phyloP scores from a whole-genome alignment of 768 basidiomycete genomes.

The Dentipellis sp. region DNA sequence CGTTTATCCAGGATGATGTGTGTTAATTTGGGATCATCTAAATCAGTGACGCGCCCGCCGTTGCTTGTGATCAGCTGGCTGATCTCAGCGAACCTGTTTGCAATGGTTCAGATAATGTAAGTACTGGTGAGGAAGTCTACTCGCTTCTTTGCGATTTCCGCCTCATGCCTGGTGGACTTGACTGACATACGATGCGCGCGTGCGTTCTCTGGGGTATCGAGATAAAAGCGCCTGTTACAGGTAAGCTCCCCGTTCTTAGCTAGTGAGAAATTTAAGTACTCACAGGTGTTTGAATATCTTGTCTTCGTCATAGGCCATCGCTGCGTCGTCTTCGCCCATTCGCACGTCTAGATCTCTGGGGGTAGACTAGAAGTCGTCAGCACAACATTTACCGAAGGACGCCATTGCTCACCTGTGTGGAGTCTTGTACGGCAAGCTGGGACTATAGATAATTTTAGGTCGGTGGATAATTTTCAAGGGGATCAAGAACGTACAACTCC shows the following conservation, averaged over 20 bases:
- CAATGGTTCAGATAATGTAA: not conserved
- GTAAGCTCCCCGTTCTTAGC: not conserved
- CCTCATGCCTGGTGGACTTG: conserved; percentile 38
- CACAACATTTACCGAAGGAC: too few relatives aligned
- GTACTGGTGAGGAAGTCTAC: conserved; percentile 10
- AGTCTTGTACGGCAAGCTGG: conserved; percentile 1
- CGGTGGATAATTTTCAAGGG: not conserved
- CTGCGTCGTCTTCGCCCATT: conserved; percentile 68
- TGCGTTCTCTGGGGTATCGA: conserved; percentile 77
- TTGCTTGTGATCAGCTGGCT: conserved; percentile 47
- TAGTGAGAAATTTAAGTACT: conserved; percentile 20
- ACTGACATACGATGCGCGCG: conserved; percentile 49
- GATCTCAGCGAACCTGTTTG: conserved; percentile 45
- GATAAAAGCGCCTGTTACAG: conserved; percentile 65
- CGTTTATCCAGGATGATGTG: conserved; percentile 82
- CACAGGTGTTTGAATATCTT: conserved; percentile 80
- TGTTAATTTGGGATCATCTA: conserved; percentile 73
- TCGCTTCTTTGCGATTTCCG: conserved; percentile 46
- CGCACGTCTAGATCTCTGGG: not conserved
- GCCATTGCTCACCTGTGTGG: not conserved
- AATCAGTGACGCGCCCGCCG: conserved; percentile 63
- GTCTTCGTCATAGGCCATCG: conserved; percentile 71
- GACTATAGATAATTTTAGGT: not conserved
- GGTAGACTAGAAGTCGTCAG: too few relatives aligned
- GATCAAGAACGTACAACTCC: conserved; percentile 2